Evolutionary conservation across 805 yeast genomes (phyloP), one percentile per base, ranked within the genome.

Genomic region (Suhomyces sp.): DNA sequence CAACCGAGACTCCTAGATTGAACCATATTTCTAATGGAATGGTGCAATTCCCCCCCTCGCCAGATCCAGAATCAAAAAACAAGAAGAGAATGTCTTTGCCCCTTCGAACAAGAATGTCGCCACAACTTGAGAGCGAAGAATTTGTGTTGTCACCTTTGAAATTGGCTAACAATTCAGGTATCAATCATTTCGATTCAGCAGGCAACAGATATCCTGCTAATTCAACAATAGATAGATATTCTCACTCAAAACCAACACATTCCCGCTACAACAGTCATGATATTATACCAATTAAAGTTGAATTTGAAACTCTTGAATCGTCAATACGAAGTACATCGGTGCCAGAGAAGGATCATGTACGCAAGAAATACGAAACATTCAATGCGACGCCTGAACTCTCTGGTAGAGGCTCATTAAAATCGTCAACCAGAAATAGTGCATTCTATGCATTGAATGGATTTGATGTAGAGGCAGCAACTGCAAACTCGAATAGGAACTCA

Each of bases 101-200:
- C 3, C 51, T 54, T 8, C 51, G 51, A 31, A 46, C 63, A 33
- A 55, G 56, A 32, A 30, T 47, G 8, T 40, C 48, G 2, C 50
- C 54, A 5, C 36, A 18, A 13, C 39, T 44, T n/a, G 56, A 53
- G 11, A 51, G 52, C 14, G 56, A 52, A 12, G 63, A 64, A 9
- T 68, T 68, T 46, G 62, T 66, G 23, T 55, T 66, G 25, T 64
- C 70, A 11, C 74, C 74, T 3, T 56, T 68, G 31, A 68, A 68
- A 36, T 48, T 68, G 37, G 54, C 69, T 5, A 47, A 51, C 3
- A 46, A 49, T 21, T 47, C 47, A 38, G 20, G 54, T 12, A 13
- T 25, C 9, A 26, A 17, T 40, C 31, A 35, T 42, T 6, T 42
- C 48, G 28, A 39, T 38, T 7, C 29, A 21, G 24, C 44, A 44